Evolutionary conservation across 2,329 filamentous ascomycete species (phyloP).

Genomic region (Alternaria ventricosa): DNA sequence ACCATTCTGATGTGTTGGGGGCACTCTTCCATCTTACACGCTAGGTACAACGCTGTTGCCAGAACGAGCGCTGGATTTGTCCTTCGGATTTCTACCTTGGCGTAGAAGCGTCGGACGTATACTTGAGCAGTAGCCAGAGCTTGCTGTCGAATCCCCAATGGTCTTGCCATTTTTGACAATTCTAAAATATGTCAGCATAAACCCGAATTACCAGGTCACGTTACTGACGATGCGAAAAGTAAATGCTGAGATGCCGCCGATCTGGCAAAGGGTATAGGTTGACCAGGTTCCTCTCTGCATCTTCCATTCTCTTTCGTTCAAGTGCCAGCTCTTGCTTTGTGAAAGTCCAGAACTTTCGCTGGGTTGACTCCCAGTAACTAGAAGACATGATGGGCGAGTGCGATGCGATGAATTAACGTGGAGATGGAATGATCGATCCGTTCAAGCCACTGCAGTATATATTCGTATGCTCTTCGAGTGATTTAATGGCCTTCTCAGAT

Average conservation of each 20-base stretch:
- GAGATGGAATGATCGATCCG: neutral
- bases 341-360: conserved; percentile 89
- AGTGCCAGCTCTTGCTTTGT: conserved; percentile 79
- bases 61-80: conserved; percentile 94
- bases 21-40: conserved; percentile 97
- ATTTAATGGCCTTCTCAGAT: neutral
- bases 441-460: neutral
- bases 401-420: neutral
- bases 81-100: conserved; percentile 84
- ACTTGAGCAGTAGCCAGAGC: conserved; percentile 92
- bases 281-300: conserved; percentile 75
- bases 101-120: conserved; percentile 94
- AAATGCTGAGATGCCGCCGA: conserved; percentile 82
- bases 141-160: conserved; percentile 86
- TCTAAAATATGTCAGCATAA: conserved; percentile 52
- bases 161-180: conserved; percentile 81
- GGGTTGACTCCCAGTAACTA: conserved; percentile 96
- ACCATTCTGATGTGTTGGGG: conserved; percentile 95
- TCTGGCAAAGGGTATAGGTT: conserved; percentile 84
- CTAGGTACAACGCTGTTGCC: conserved; percentile 91
- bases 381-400: conserved; percentile 72
- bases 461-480: neutral
- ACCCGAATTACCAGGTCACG: neutral
- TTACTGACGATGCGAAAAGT: conserved; percentile 82
- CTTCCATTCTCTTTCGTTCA: conserved; percentile 77